Evolutionary conservation across 371 early-diverging fungal genomes (phyloP), one percentile per base, ranked within the genome.

Genomic region (Massospora cicadina): DNA sequence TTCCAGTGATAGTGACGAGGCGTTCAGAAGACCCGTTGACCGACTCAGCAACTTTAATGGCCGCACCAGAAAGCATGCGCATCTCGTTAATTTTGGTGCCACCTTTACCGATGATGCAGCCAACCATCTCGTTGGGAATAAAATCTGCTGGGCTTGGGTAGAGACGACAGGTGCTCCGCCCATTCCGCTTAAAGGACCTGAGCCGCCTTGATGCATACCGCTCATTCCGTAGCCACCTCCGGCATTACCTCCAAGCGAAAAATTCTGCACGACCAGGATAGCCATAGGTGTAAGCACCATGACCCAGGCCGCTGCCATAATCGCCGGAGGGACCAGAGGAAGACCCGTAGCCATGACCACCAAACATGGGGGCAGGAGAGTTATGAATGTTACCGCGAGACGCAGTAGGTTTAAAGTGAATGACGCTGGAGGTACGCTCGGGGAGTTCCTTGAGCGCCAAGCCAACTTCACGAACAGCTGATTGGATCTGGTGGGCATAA

Each of bases 31-130:
- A 70, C 43, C 70, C 69, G 62, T 74, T 76, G 54, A 74, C 74
- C 24, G 80, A 77, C 65, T 86, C 86, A 10, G 81, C 82, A 67
- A 87, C 83, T 69, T 83, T 84, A 74, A 90, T 85, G 67, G 85
- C 82, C 62, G 86, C 84, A 26, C 90, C 89, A 59, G 85, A 83
- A 59, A 79, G 66, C 43, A 82, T 79, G 61, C 91, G 79, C 54
- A 92, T 85, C 66, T 89, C 89, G 68, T 88, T 89, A 70, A 90
- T 90, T 71, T 84, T 85, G 32, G 76, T 76, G n/a, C 92, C 92
- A 0, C 84, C 84, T 70, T 88, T 89, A 68, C 92, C 92, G 72
- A 91, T 91, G 59, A 91, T 82, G 61, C 85, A 82, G 7, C 92
- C 91, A 27, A 89, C 89, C 84, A 88, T 83, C 63, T 88, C 87